Evolutionary conservation across 306 rosid species (phyloP).

Genomic region (Castanopsis chinensis): DNA sequence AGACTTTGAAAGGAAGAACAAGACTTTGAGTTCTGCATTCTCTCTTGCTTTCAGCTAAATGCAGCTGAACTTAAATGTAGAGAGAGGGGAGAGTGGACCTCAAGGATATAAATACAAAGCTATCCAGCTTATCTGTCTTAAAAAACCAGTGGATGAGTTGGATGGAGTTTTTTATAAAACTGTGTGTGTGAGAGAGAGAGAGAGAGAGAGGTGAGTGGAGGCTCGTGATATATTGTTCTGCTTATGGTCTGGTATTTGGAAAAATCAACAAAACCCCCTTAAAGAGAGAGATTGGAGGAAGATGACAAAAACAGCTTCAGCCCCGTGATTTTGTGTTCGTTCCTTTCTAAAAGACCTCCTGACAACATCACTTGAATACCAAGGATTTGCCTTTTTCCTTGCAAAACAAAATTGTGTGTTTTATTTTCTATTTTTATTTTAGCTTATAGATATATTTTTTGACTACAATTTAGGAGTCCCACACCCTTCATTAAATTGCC

Average conservation of each 20-base stretch:
- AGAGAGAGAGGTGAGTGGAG: constrained; percentile 21
- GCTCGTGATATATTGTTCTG: constrained; percentile 22
- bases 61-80: constrained; percentile 11
- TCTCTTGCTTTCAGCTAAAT: background rate
- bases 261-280: constrained; percentile 29
- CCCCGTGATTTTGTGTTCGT: constrained; percentile 66
- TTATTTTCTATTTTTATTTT: too few species aligned
- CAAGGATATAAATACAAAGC: background rate
- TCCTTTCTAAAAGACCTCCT: constrained; percentile 7
- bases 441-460: too few species aligned
- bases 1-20: constrained; percentile 35
- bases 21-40: constrained; percentile 41
- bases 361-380: background rate
- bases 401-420: too few species aligned
- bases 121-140: constrained; percentile 19
- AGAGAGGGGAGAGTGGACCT: constrained; percentile 7
- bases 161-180: background rate
- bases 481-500: too few species aligned
- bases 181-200: background rate
- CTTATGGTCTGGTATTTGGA: background rate
- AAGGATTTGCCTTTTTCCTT: too few species aligned
- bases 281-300: constrained; percentile 17
- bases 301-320: constrained; percentile 58
- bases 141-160: constrained; percentile 8
- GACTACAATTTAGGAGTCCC: too few species aligned